Base-by-base conservation (phyloP, 768 basidiomycete genomes). In the Fomitopsis serialis region DNA sequence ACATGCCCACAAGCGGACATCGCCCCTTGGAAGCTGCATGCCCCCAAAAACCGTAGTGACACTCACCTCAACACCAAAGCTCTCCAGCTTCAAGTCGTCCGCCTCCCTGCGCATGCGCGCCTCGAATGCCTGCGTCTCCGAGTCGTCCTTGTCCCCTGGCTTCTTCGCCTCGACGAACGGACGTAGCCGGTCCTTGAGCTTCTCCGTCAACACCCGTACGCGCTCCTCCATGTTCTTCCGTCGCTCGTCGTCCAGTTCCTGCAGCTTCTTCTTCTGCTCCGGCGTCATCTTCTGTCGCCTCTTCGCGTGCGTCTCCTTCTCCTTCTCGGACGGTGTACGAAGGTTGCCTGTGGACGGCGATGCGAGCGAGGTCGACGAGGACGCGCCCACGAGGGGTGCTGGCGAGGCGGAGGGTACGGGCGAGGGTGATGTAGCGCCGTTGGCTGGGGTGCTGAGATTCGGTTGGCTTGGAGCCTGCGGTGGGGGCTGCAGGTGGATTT, bases 51-150 rank as follows among this genome's bases (percentile, higher is more conserved):
- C n/a, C n/a, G n/a, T n/a, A n/a, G n/a, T n/a, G 6, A 45, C 40
- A 67, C 80, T 27, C 61, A 91, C 87, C 82, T 98, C 96, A 22
- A 98, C 85, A 45, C 97, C 97, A 69, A 99, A 99, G 60, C 91
- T 94, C 75, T 99, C 96, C 50, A 98, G 71, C 74, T 98, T 98
- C 61, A 99, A 66, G 72, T 99, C 97, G 52, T 96, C 93, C 1
- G 90, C 92, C 68, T 99, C 97, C 25, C 80, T 73, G 63, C 70
- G 77, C 67, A 96, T 89, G 68, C 77, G 83, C 49, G 77, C 75
- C 68, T 90, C 85, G 63, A 93, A 99, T 15, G 78, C 75, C 46
- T 69, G 70, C 11, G 91, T 92, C 75, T 98, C 97, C 0, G 85
- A 74, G 62, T 98, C 97, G 48, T 81, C 86, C 65, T 78, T 80